Conservation (phyloP, 441 rosid genomes). For the Kokia cookei region DNA sequence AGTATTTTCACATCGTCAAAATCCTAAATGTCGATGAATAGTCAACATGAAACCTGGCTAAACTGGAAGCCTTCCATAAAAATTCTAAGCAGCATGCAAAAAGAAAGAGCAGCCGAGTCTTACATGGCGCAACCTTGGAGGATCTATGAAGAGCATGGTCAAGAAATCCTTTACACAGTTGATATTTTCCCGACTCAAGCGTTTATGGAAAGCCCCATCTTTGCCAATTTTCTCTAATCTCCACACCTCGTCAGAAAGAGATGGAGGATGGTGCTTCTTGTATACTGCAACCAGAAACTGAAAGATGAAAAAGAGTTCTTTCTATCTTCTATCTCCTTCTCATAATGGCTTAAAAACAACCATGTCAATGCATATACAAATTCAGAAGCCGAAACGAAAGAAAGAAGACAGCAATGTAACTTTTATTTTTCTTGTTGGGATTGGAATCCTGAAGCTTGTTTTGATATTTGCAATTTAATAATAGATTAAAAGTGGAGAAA, state of each 20-base stretch:
- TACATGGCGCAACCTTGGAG: slow-evolving; percentile 79
- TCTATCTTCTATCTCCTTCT: neutral
- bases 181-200: slow-evolving; percentile 60
- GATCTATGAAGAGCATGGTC: slow-evolving; percentile 50
- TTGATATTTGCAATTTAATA: neutral
- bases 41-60: neutral
- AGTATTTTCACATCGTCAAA: neutral
- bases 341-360: neutral
- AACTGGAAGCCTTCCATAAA: neutral
- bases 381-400: neutral
- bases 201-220: slow-evolving; percentile 96
- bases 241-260: slow-evolving; percentile 83
- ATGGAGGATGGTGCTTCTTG: slow-evolving; percentile 92
- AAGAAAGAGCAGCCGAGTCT: slow-evolving; percentile 16
- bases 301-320: slow-evolving; percentile 1
- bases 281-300: slow-evolving; percentile 57
- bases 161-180: slow-evolving; percentile 75
- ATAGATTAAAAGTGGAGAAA: neutral
- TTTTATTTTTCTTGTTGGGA: neutral
- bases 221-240: slow-evolving; percentile 97
- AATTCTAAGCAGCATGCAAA: neutral
- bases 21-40: neutral
- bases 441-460: neutral
- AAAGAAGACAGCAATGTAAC: neutral
- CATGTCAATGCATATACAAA: neutral